Percentiles rank a stretch among this genome's conserved stretches.
Evolutionary conservation across 192 early-diverging fungal genomes (phyloP).

Genomic region (Kickxella alabastrina): DNA sequence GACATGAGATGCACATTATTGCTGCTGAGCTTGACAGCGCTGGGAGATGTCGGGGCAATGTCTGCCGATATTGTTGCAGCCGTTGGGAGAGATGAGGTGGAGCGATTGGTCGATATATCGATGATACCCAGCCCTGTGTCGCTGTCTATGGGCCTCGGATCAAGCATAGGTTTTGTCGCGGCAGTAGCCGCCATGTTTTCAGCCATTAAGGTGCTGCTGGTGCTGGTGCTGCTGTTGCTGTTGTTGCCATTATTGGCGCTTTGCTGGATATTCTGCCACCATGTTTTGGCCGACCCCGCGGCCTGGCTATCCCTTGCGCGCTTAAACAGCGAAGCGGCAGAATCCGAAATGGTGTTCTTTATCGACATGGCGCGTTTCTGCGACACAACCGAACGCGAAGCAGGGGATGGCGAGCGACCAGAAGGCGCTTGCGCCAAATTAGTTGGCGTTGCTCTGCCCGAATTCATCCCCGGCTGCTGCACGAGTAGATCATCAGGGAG

Average conservation of each 20-base stretch:
- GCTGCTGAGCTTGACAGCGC: background rate
- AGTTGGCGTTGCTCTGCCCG: too few relatives aligned
- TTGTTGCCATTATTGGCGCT: background rate
- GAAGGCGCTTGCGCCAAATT: background rate
- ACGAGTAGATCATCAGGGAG: too few relatives aligned
- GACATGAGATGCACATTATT: background rate
- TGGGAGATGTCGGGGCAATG: background rate
- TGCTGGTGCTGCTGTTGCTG: background rate
- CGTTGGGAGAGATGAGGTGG: too few relatives aligned
- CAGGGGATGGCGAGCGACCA: conserved; percentile 7
- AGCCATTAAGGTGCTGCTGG: background rate
- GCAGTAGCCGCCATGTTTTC: background rate
- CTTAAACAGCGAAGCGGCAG: conserved; percentile 33
- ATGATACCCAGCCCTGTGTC: background rate
- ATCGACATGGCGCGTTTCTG: conserved; percentile 9
- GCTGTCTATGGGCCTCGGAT: background rate
- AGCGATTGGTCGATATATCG: too few relatives aligned
- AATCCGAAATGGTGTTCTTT: conserved; percentile 26
- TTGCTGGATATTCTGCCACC: conserved; percentile 47
- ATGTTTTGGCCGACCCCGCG: conserved; percentile 43
- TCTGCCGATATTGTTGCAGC: background rate
- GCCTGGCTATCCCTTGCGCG: conserved; percentile 48
- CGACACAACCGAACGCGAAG: conserved; percentile 1
- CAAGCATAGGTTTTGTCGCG: background rate
- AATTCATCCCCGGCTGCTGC: too few relatives aligned